Conservation (phyloP, 805 yeast species). For the Danielia oregonensis region DNA sequence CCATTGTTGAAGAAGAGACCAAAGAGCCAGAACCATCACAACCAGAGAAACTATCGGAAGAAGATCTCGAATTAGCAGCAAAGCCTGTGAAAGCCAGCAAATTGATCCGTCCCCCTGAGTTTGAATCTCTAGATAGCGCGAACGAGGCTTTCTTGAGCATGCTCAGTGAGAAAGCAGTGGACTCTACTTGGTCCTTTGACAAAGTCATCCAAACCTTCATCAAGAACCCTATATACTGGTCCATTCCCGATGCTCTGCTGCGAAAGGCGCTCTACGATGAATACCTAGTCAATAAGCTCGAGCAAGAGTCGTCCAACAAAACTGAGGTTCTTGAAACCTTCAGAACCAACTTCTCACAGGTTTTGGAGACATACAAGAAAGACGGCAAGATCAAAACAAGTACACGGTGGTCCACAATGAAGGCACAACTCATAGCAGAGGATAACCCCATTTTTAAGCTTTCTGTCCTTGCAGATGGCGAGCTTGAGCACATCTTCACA, state of each 20-base stretch:
- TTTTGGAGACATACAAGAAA: conserved; percentile 36
- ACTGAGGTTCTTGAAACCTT: conserved; percentile 53
- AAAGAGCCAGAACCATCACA: conserved; percentile 4
- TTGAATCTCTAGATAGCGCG: conserved; percentile 30
- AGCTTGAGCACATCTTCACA: conserved; percentile 52
- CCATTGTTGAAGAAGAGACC: conserved; percentile 9
- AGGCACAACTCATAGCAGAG: conserved; percentile 45
- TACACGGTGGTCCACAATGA: conserved; percentile 63
- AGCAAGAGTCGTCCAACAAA: conserved; percentile 51
- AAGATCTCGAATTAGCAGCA: conserved; percentile 19
- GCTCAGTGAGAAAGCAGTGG: conserved; percentile 55
- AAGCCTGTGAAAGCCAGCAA: conserved; percentile 18
- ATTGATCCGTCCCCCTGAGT: conserved; percentile 22
- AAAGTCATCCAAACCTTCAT: conserved; percentile 58
- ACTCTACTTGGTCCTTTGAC: conserved; percentile 72
- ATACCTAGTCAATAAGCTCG: conserved; percentile 42
- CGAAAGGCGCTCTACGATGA: conserved; percentile 64
- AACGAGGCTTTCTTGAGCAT: conserved; percentile 47
- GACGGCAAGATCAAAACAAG: conserved; percentile 44
- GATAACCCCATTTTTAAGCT: conserved; percentile 66
- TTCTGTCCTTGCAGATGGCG: conserved; percentile 54
- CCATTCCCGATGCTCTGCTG: conserved; percentile 53
- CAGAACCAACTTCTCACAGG: conserved; percentile 47
- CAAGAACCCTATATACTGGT: conserved; percentile 64
- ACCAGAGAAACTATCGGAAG: conserved; percentile 7